Percentiles rank a stretch among this genome's conserved stretches.
Conservation (phyloP, 1,284 basidiomycete genomes). For the Melanopsichium pennsylvanicum region DNA sequence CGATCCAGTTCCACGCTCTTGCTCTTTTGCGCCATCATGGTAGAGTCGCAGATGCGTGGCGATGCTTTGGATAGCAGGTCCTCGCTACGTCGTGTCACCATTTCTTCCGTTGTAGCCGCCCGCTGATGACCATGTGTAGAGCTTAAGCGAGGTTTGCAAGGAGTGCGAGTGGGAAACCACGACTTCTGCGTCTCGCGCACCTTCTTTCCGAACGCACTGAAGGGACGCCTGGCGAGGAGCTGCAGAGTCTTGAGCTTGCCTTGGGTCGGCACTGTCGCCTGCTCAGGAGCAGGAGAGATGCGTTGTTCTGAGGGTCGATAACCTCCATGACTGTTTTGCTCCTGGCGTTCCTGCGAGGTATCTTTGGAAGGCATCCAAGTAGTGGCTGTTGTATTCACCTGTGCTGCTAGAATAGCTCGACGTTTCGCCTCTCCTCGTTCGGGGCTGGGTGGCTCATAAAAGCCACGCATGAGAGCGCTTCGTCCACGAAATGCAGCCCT, state of each 20-base stretch:
- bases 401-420: too few relatives aligned
- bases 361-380: neutral
- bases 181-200: conserved; percentile 25
- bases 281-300: neutral
- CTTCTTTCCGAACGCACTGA: conserved; percentile 29
- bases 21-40: conserved; percentile 13
- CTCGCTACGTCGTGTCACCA: conserved; percentile 21
- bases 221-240: conserved; percentile 24
- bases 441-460: conserved; percentile 11
- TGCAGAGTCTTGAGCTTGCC: conserved; percentile 35
- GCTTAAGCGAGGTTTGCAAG: conserved; percentile 1
- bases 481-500: neutral
- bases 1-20: conserved; percentile 35
- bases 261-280: neutral
- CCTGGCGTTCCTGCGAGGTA: neutral
- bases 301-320: neutral
- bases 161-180: conserved; percentile 24
- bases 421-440: neutral
- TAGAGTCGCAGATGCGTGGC: conserved; percentile 6
- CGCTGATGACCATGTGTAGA: neutral
- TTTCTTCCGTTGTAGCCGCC: neutral
- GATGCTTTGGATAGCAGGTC: conserved; percentile 25
- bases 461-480: conserved; percentile 5
- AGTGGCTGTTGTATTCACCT: neutral
- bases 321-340: too few relatives aligned